phyloP scores from a whole-genome alignment of 441 rosid genomes.

The Isatis lusitanica region DNA sequence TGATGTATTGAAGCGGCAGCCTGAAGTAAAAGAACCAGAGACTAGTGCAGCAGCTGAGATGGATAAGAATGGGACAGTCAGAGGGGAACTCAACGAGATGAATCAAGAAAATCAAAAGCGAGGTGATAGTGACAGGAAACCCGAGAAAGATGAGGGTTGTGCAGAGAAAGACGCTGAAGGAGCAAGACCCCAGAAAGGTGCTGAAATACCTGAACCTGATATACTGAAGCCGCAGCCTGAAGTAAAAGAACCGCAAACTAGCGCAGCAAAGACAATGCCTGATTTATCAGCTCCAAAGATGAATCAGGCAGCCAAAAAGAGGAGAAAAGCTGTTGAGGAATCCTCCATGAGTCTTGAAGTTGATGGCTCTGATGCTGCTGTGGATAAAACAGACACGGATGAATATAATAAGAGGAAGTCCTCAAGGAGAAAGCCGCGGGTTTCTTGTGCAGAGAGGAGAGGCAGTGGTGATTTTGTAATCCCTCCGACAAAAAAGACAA shows the following conservation, averaged over 20 bases:
- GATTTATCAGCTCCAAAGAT: conserved; percentile 26
- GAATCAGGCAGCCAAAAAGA: conserved; percentile 32
- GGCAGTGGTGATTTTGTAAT: conserved; percentile 46
- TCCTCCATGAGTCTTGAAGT: conserved; percentile 59
- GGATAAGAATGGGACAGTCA: conserved; percentile 20
- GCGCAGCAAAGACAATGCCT: conserved; percentile 17
- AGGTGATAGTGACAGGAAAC: conserved; percentile 3
- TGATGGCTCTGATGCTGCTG: conserved; percentile 46
- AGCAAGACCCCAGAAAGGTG: conserved; percentile 11
- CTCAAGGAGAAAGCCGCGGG: conserved; percentile 55
- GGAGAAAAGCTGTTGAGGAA: conserved; percentile 46
- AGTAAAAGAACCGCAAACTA: conserved; percentile 15
- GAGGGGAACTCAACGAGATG: conserved; percentile 9
- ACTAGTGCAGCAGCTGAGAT: conserved; percentile 21
- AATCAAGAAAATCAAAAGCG: not conserved
- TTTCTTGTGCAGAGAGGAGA: conserved; percentile 51
- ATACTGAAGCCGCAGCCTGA: conserved; percentile 15
- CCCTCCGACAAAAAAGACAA: conserved; percentile 40
- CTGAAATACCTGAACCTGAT: conserved; percentile 13
- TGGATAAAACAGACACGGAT: conserved; percentile 41
- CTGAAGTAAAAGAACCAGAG: conserved; percentile 15
- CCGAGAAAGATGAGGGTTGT: conserved; percentile 18
- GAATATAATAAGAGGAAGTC: conserved; percentile 54
- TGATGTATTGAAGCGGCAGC: conserved; percentile 27
- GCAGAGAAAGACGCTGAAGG: not conserved